A percentile compares a stretch with the other conserved stretches of the same genome.
phyloP scores from a whole-genome alignment of 192 early-diverging fungal genomes.

The Mortierella alpina region DNA sequence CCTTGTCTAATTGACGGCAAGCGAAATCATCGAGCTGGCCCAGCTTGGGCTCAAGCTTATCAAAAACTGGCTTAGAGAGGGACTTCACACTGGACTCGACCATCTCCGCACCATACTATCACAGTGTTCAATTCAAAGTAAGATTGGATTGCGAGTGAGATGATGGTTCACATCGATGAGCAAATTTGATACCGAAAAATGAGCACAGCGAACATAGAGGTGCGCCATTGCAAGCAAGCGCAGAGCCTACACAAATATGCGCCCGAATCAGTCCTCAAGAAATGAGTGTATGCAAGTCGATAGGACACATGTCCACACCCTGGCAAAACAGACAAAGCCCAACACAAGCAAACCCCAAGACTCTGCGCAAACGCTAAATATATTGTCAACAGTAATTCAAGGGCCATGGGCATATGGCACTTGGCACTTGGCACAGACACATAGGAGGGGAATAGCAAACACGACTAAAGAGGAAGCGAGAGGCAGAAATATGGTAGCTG shows the following conservation, averaged over 20 bases:
- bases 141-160: neutral
- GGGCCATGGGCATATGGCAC: too few species aligned
- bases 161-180: neutral
- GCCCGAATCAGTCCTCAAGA: neutral
- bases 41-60: conserved; percentile 76
- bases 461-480: too few species aligned
- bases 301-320: conserved; percentile 8
- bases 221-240: neutral
- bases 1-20: conserved; percentile 77
- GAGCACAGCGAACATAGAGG: conserved; percentile 7
- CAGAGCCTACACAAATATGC: neutral
- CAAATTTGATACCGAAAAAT: neutral
- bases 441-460: too few species aligned
- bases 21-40: conserved; percentile 80
- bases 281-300: neutral
- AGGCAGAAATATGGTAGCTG: too few species aligned
- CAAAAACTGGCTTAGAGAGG: conserved; percentile 77
- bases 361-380: neutral
- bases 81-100: conserved; percentile 81
- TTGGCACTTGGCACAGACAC: too few species aligned
- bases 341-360: conserved; percentile 1
- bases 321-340: conserved; percentile 27
- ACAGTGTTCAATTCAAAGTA: neutral
- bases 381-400: too few species aligned
- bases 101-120: conserved; percentile 78